These are phyloP conservation scores for Smithsoniella earleae DNA, from an alignment of 163 green algal species.

Conservation along the genomic window DNA sequence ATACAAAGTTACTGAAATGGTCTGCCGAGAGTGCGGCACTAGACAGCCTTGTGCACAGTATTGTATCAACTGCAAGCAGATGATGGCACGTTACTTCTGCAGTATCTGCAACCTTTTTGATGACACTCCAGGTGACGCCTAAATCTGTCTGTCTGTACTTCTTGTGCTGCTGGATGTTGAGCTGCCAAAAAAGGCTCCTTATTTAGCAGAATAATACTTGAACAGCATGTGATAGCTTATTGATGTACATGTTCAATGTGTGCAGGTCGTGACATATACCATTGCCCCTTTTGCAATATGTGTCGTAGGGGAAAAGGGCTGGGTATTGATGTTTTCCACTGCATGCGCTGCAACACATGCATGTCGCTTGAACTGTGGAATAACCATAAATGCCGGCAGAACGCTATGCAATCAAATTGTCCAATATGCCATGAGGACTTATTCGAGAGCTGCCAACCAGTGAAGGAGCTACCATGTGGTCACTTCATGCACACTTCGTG, in stretches of 20 bases:
- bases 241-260: not conserved
- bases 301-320: constrained; percentile 80
- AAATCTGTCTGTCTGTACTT: no score
- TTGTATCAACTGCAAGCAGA: constrained; percentile 55
- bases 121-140: constrained; percentile 57
- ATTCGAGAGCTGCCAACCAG: constrained; percentile 76
- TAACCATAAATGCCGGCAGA: constrained; percentile 74
- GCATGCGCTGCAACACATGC: constrained; percentile 99
- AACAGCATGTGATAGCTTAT: no score
- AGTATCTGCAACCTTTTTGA: constrained; percentile 93
- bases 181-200: no score
- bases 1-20: constrained; percentile 69
- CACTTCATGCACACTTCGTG: constrained; percentile 96
- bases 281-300: constrained; percentile 99
- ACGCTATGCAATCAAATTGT: constrained; percentile 63
- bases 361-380: constrained; percentile 82
- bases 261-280: constrained; percentile 79
- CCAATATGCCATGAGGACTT: constrained; percentile 93
- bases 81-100: constrained; percentile 89
- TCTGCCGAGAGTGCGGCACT: constrained; percentile 74
- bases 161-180: no score
- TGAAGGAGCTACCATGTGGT: constrained; percentile 90
- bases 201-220: no score
- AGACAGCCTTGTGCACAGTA: constrained; percentile 57
- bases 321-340: constrained; percentile 96